These are phyloP conservation scores for Corchorus olitorius DNA, from an alignment of 345 rosid genomes.

Conservation along the genomic window DNA sequence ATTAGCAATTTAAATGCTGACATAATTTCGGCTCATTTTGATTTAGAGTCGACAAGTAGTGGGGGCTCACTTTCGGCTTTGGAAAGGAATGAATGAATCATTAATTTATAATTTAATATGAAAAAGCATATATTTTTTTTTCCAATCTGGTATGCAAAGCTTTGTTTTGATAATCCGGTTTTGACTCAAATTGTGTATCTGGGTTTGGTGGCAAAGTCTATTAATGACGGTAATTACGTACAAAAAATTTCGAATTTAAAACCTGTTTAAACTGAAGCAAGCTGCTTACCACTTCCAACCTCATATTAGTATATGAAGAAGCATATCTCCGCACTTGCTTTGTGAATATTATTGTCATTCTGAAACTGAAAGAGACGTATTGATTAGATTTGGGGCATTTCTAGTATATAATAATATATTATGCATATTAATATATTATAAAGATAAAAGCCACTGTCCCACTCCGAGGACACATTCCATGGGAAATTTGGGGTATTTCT, in stretches of 20 bases:
- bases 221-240: too few species aligned
- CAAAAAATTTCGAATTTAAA: too few species aligned
- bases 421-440: too few species aligned
- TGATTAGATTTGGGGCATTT: background rate
- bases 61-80: conserved; percentile 20
- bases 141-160: too few species aligned
- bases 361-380: background rate
- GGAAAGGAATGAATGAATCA: background rate
- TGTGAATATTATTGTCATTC: background rate
- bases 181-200: too few species aligned
- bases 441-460: background rate
- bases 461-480: conserved; percentile 15
- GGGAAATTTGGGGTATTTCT: conserved; percentile 1
- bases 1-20: background rate
- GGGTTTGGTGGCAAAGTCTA: too few species aligned
- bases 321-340: background rate
- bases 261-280: too few species aligned
- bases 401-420: too few species aligned
- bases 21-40: background rate
- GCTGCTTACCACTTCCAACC: too few species aligned
- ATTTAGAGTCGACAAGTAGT: background rate
- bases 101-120: too few species aligned
- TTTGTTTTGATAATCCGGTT: too few species aligned
- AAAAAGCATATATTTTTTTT: background rate
- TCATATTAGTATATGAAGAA: background rate